These are phyloP conservation scores for Sporothrix pseudoabietina DNA, from an alignment of 2,329 filamentous ascomycete genomes.

Conservation along the genomic window DNA sequence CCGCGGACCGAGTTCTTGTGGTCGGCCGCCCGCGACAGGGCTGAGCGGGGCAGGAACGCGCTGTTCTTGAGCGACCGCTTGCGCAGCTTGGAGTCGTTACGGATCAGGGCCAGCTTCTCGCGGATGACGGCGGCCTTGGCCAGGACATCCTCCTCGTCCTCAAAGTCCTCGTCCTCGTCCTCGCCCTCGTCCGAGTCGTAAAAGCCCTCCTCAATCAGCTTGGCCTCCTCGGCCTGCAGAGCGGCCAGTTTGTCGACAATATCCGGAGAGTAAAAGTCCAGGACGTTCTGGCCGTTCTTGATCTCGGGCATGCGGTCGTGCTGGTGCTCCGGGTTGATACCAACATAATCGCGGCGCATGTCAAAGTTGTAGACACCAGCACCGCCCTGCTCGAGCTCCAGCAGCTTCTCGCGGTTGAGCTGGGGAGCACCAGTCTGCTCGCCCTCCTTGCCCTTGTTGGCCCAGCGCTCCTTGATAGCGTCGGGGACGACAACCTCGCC, in stretches of 20 bases:
- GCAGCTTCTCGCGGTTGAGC: slow-evolving; percentile 47
- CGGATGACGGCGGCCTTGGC: slow-evolving; percentile 94
- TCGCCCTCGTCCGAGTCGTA: slow-evolving; percentile 90
- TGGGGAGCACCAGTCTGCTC: neutral
- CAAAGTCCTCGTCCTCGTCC: slow-evolving; percentile 53
- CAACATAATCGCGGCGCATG: slow-evolving; percentile 81
- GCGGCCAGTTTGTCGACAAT: slow-evolving; percentile 91
- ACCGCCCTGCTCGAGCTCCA: slow-evolving; percentile 82
- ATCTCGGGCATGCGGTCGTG: slow-evolving; percentile 94
- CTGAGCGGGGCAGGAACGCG: slow-evolving; percentile 84
- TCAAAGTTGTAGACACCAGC: slow-evolving; percentile 96
- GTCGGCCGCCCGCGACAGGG: slow-evolving; percentile 62
- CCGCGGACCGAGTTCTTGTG: slow-evolving; percentile 34
- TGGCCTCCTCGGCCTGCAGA: slow-evolving; percentile 93
- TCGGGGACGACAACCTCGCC: slow-evolving; percentile 84
- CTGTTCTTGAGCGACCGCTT: slow-evolving; percentile 97
- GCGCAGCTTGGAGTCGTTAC: slow-evolving; percentile 85
- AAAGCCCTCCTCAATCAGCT: slow-evolving; percentile 85
- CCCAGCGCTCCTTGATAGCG: slow-evolving; percentile 69
- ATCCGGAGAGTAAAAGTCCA: slow-evolving; percentile 95
- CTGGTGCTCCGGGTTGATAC: slow-evolving; percentile 91
- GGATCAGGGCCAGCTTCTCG: slow-evolving; percentile 88
- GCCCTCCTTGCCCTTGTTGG: neutral
- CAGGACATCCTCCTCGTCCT: slow-evolving; percentile 81
- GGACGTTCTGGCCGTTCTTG: slow-evolving; percentile 93